These are phyloP conservation scores for Globisporangium parvum DNA, from an alignment of 352 stramenopile genomes.

Conservation along the genomic window DNA sequence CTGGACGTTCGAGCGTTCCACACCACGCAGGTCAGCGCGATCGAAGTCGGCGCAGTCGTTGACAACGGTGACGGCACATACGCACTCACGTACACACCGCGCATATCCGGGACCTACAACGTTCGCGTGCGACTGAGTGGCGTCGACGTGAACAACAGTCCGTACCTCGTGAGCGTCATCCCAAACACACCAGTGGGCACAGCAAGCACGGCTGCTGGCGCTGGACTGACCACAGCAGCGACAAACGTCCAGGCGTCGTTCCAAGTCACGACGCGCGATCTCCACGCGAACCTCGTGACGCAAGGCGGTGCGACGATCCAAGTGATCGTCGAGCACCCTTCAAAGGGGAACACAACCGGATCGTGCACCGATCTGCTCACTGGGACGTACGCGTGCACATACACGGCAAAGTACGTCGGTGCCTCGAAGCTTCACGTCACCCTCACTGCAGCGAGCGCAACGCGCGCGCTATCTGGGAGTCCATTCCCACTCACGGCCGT, in stretches of 20 bases:
- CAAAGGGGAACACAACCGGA: constrained; percentile 31
- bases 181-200: constrained; percentile 31
- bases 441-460: constrained; percentile 12
- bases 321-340: constrained; percentile 30
- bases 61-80: constrained; percentile 54
- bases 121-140: constrained; percentile 39
- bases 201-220: constrained; percentile 35
- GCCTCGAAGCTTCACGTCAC: constrained; percentile 27
- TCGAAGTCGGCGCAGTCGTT: constrained; percentile 25
- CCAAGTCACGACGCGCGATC: constrained; percentile 45
- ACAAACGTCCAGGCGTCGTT: constrained; percentile 64
- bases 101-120: constrained; percentile 33
- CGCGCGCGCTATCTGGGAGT: constrained; percentile 30
- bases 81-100: constrained; percentile 36
- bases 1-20: constrained; percentile 40
- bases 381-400: constrained; percentile 59
- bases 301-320: constrained; percentile 33
- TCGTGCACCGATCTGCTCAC: constrained; percentile 46
- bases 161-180: constrained; percentile 48
- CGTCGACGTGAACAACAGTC: constrained; percentile 48
- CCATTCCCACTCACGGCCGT: constrained; percentile 45
- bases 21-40: constrained; percentile 12
- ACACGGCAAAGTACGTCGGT: constrained; percentile 41
- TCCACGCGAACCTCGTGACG: constrained; percentile 43
- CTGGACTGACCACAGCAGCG: constrained; percentile 25